Percentiles rank a stretch among this genome's conserved stretches.
Evolutionary conservation across 2,329 filamentous ascomycete species (phyloP).

Genomic region (Cryphonectria carpinicola): DNA sequence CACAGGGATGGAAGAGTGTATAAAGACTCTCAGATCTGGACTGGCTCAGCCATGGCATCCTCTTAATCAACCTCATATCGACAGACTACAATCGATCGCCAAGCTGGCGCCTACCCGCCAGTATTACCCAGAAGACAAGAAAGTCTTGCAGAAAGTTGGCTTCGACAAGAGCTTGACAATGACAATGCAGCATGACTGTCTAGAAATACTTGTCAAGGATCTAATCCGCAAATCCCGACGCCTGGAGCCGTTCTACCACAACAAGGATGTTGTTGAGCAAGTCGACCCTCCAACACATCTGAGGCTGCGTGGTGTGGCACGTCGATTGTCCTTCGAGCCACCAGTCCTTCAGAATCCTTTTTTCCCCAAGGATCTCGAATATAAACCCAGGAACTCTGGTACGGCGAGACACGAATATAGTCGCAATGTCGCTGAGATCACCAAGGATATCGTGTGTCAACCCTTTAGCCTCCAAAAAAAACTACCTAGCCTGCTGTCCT

Average conservation of each 20-base stretch:
- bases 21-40: constrained; percentile 53
- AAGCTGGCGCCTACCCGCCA: constrained; percentile 38
- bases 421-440: constrained; percentile 10
- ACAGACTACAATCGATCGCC: constrained; percentile 32
- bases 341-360: constrained; percentile 12
- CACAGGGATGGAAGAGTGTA: constrained; percentile 65
- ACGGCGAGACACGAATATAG: no score
- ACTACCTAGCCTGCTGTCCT: neutral
- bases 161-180: constrained; percentile 41
- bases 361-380: neutral
- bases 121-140: constrained; percentile 43
- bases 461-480: neutral
- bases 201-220: constrained; percentile 35
- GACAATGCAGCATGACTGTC: constrained; percentile 44
- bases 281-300: neutral
- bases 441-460: neutral
- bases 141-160: constrained; percentile 40
- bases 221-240: constrained; percentile 39
- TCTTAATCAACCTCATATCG: constrained; percentile 21
- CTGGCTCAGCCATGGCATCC: constrained; percentile 54
- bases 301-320: constrained; percentile 12
- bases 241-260: constrained; percentile 33
- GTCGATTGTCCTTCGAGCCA: constrained; percentile 28
- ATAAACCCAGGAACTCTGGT: neutral
- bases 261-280: neutral